Conservation (phyloP, 345 rosid species). For the Hibiscus tridactylites region DNA sequence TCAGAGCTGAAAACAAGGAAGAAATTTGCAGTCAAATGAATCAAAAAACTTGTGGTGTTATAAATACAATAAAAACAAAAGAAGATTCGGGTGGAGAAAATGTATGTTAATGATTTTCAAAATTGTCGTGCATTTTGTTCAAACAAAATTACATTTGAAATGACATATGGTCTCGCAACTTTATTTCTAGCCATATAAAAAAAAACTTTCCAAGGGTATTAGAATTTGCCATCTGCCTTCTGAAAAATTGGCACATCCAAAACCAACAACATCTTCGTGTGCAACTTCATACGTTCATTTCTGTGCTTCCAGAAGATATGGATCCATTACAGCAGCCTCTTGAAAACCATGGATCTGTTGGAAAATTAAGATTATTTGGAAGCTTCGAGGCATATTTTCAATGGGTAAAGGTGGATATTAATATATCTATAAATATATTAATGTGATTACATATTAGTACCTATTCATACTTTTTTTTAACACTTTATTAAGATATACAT, state of each 20-base stretch:
- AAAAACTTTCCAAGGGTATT: neutral
- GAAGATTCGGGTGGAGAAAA: neutral
- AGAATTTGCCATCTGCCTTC: neutral
- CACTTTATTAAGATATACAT: too few species aligned
- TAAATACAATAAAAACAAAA: neutral
- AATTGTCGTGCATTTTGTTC: neutral
- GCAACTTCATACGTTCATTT: too few species aligned
- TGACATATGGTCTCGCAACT: neutral
- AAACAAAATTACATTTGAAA: neutral
- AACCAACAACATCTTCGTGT: too few species aligned
- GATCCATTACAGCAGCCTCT: too few species aligned
- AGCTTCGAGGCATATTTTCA: too few species aligned
- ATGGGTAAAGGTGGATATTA: too few species aligned
- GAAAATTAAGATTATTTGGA: too few species aligned
- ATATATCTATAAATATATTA: too few species aligned
- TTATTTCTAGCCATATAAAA: neutral
- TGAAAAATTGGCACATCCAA: neutral
- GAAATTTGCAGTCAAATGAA: neutral
- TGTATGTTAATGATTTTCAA: neutral
- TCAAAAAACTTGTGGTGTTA: neutral
- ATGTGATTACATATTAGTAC: too few species aligned
- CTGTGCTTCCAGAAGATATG: too few species aligned
- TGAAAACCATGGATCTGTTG: too few species aligned
- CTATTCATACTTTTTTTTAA: too few species aligned
- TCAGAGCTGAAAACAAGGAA: neutral